Percentiles rank a stretch among this genome's conserved stretches.
Conservation (phyloP, 495 filamentous ascomycete genomes). For the Polyplosphaeria fusca region DNA sequence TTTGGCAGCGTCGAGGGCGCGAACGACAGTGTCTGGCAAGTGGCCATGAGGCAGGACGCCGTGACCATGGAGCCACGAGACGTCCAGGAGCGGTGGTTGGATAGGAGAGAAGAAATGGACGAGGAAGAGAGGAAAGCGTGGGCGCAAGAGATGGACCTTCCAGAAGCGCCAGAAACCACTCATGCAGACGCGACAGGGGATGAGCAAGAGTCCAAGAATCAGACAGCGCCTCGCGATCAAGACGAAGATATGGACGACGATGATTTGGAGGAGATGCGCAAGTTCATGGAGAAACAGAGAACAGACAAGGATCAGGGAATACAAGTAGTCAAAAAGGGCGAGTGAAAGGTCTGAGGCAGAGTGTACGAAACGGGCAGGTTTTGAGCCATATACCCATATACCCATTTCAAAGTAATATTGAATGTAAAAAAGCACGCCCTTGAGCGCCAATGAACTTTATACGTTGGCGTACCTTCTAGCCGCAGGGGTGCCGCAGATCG, state of each 20-base stretch:
- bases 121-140: slow-evolving; percentile 68
- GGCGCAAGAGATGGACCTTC: slow-evolving; percentile 55
- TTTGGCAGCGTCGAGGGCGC: slow-evolving; percentile 89
- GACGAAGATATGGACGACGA: slow-evolving; percentile 36
- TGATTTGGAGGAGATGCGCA: slow-evolving; percentile 34
- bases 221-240: not conserved
- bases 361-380: no score
- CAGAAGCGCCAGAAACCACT: slow-evolving; percentile 28
- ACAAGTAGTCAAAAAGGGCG: slow-evolving; percentile 37
- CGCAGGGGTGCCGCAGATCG: no score
- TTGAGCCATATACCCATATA: no score
- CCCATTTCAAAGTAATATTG: no score
- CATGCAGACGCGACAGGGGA: slow-evolving; percentile 42
- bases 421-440: no score
- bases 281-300: slow-evolving; percentile 30
- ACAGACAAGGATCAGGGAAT: slow-evolving; percentile 34
- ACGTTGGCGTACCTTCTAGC: no score
- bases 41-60: slow-evolving; percentile 84
- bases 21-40: slow-evolving; percentile 88
- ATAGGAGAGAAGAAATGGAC: slow-evolving; percentile 84
- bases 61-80: slow-evolving; percentile 77
- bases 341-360: no score
- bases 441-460: no score
- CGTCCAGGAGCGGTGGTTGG: slow-evolving; percentile 93
- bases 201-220: slow-evolving; percentile 18